Evolutionary conservation across 2,329 filamentous ascomycete species (phyloP).

Genomic region (Paecilomyces fulvus): DNA sequence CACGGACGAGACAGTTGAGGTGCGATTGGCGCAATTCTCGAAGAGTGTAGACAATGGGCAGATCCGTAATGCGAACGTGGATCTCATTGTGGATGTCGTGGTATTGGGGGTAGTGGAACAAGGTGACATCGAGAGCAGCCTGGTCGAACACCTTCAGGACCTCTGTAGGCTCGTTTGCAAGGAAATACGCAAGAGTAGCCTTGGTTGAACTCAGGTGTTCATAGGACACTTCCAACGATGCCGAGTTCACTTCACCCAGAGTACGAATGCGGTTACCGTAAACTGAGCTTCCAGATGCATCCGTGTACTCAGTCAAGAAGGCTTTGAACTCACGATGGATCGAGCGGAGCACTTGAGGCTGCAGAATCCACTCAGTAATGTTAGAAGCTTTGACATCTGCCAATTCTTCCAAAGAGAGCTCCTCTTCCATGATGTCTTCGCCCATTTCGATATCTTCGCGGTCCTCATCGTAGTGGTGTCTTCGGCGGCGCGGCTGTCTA

Average conservation of each 20-base stretch:
- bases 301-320: slow-evolving; percentile 92
- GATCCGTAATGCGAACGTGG: slow-evolving; percentile 89
- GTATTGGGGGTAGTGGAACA: slow-evolving; percentile 95
- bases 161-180: slow-evolving; percentile 91
- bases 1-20: slow-evolving; percentile 88
- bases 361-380: slow-evolving; percentile 89
- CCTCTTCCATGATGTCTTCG: slow-evolving; percentile 90
- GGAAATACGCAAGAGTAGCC: slow-evolving; percentile 88
- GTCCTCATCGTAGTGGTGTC: slow-evolving; percentile 91
- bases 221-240: slow-evolving; percentile 93
- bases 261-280: slow-evolving; percentile 92
- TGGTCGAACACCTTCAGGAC: slow-evolving; percentile 94
- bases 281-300: slow-evolving; percentile 79
- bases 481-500: slow-evolving; percentile 71
- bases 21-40: slow-evolving; percentile 92
- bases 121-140: slow-evolving; percentile 90
- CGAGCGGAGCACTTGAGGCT: slow-evolving; percentile 80
- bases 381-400: slow-evolving; percentile 89
- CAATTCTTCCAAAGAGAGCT: slow-evolving; percentile 83
- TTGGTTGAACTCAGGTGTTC: slow-evolving; percentile 84
- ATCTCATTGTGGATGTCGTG: slow-evolving; percentile 96
- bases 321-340: slow-evolving; percentile 96
- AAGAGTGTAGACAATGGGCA: slow-evolving; percentile 90
- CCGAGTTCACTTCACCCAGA: slow-evolving; percentile 93
- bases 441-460: slow-evolving; percentile 82